These are phyloP conservation scores for Acacia confusa DNA, from an alignment of 306 rosid genomes.

Conservation along the genomic window DNA sequence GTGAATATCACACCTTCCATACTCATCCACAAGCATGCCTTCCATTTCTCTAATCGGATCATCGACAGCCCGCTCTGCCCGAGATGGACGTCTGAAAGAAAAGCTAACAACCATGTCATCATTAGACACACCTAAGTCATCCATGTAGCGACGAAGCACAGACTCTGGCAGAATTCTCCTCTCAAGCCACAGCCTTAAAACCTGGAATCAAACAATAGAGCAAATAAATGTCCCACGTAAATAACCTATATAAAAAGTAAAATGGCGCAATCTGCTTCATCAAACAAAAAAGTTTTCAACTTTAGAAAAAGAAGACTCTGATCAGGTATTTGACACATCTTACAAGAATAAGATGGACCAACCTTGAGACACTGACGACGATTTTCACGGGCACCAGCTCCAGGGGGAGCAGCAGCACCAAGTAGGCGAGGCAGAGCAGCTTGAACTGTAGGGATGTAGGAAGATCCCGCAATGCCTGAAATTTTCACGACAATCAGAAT, in stretches of 20 bases:
- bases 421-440: slow-evolving; percentile 96
- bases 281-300: slow-evolving; percentile 23
- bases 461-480: slow-evolving; percentile 96
- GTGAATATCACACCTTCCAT: slow-evolving; percentile 75
- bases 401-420: slow-evolving; percentile 98
- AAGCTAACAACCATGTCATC: slow-evolving; percentile 71
- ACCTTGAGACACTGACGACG: slow-evolving; percentile 99
- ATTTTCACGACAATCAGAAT: slow-evolving; percentile 16
- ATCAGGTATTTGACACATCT: slow-evolving; percentile 26
- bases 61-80: slow-evolving; percentile 94
- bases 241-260: background rate
- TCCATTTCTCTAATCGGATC: slow-evolving; percentile 99
- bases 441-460: slow-evolving; percentile 92
- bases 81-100: slow-evolving; percentile 87
- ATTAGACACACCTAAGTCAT: slow-evolving; percentile 85
- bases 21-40: slow-evolving; percentile 99
- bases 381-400: slow-evolving; percentile 89
- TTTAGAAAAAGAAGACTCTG: background rate
- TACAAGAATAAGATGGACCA: slow-evolving; percentile 8
- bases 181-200: slow-evolving; percentile 96
- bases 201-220: slow-evolving; percentile 49
- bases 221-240: slow-evolving; percentile 8
- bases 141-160: slow-evolving; percentile 82
- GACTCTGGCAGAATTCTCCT: slow-evolving; percentile 89
- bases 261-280: background rate